A percentile compares a stretch with the other conserved stretches of the same genome.
Evolutionary conservation across 345 rosid species (phyloP).

Genomic region (Populus nigra): DNA sequence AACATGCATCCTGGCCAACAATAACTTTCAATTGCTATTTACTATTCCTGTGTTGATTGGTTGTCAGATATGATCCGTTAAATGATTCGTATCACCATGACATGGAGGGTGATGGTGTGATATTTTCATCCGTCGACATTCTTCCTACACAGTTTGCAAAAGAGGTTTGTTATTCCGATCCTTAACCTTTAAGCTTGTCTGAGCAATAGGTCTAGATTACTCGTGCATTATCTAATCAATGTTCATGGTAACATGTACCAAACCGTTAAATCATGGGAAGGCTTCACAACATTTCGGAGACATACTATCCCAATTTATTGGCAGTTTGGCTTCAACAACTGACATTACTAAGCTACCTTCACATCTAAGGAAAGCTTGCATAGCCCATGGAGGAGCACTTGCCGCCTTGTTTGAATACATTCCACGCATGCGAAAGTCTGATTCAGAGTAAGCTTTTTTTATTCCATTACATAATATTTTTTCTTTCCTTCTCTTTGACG

Average conservation of each 20-base stretch:
- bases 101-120: slow-evolving; percentile 80
- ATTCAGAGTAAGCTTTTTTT: slow-evolving; percentile 55
- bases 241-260: slow-evolving; percentile 9
- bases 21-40: background rate
- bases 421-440: slow-evolving; percentile 77
- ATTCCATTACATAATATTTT: background rate
- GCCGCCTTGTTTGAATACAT: slow-evolving; percentile 74
- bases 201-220: background rate
- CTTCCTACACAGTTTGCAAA: slow-evolving; percentile 96
- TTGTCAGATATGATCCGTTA: slow-evolving; percentile 58
- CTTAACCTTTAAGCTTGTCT: background rate
- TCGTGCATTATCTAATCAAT: background rate
- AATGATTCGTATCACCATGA: slow-evolving; percentile 58
- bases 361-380: slow-evolving; percentile 82
- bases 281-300: slow-evolving; percentile 95
- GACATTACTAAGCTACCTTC: slow-evolving; percentile 58
- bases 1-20: background rate
- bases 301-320: slow-evolving; percentile 67
- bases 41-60: background rate
- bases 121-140: slow-evolving; percentile 79
- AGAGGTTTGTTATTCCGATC: slow-evolving; percentile 49
- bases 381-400: slow-evolving; percentile 66
- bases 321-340: slow-evolving; percentile 62
- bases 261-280: slow-evolving; percentile 39
- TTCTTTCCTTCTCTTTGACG: background rate